Conservation (phyloP, 768 basidiomycete species). For the Exsudoporus frostii region DNA sequence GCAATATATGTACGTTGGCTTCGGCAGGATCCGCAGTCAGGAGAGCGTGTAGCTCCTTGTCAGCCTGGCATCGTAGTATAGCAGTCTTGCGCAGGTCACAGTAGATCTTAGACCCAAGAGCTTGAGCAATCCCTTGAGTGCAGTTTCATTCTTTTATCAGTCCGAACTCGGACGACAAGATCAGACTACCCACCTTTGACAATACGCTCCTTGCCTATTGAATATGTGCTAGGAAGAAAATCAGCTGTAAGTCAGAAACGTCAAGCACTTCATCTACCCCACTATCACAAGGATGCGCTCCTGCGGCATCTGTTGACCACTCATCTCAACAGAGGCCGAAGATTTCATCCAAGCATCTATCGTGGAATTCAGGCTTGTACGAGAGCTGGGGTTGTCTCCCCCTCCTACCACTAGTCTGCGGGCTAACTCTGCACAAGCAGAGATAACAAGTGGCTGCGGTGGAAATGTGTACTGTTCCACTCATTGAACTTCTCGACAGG, state of each 20-base stretch:
- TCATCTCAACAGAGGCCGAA: slow-evolving; percentile 17
- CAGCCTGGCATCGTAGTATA: slow-evolving; percentile 80
- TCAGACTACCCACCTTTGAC: slow-evolving; percentile 68
- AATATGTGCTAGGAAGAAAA: slow-evolving; percentile 71
- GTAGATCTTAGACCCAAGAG: slow-evolving; percentile 79
- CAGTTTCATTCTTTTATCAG: not conserved
- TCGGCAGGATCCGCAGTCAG: slow-evolving; percentile 73
- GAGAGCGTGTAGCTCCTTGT: slow-evolving; percentile 75
- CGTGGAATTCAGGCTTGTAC: slow-evolving; percentile 29
- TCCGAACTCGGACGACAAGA: not conserved
- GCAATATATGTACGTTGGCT: slow-evolving; percentile 83
- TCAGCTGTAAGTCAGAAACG: not conserved
- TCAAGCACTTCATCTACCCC: slow-evolving; percentile 47
- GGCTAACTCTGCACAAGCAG: slow-evolving; percentile 86
- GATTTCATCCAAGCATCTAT: slow-evolving; percentile 54
- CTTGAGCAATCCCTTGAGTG: slow-evolving; percentile 73
- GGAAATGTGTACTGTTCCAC: slow-evolving; percentile 80
- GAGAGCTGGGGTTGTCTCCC: slow-evolving; percentile 24
- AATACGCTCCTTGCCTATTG: slow-evolving; percentile 95
- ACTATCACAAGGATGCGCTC: slow-evolving; percentile 59
- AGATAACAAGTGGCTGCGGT: slow-evolving; percentile 90
- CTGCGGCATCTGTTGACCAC: slow-evolving; percentile 36
- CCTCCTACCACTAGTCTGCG: slow-evolving; percentile 50
- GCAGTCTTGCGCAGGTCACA: slow-evolving; percentile 83
- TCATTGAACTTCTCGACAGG: slow-evolving; percentile 1